A percentile compares a stretch with the other conserved stretches of the same genome.
Evolutionary conservation across 2,329 filamentous ascomycete species (phyloP).

Genomic region (Fusarium pseudograminearum): DNA sequence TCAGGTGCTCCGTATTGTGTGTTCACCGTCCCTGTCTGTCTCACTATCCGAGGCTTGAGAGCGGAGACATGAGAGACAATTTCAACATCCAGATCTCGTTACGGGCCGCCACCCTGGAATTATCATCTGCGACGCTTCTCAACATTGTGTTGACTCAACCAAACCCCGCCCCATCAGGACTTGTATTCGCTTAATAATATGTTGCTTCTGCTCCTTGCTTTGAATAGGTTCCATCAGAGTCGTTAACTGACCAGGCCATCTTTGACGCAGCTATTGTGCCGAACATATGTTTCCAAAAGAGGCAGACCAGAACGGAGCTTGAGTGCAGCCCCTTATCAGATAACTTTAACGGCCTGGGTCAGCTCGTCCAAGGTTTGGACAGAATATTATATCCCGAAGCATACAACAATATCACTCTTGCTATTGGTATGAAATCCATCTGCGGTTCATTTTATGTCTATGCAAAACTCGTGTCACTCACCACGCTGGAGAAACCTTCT

Average conservation of each 20-base stretch:
- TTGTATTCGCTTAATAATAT: slow-evolving; percentile 16
- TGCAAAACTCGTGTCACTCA: neutral
- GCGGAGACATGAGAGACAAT: slow-evolving; percentile 8
- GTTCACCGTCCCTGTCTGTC: slow-evolving; percentile 20
- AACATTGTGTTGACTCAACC: slow-evolving; percentile 30
- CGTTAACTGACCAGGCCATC: neutral
- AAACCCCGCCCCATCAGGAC: slow-evolving; percentile 10
- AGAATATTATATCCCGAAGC: neutral
- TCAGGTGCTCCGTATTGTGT: slow-evolving; percentile 17
- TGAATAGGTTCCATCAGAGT: neutral
- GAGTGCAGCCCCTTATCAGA: neutral
- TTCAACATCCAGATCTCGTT: slow-evolving; percentile 20
- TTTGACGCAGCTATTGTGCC: neutral
- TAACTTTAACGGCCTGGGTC: neutral
- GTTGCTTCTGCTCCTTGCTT: slow-evolving; percentile 22
- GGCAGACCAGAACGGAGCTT: neutral
- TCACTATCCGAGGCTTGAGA: slow-evolving; percentile 11
- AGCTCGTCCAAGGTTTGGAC: too few species aligned
- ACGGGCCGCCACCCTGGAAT: slow-evolving; percentile 32
- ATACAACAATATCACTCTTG: neutral
- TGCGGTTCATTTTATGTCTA: neutral
- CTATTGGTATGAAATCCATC: neutral
- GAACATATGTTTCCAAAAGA: neutral
- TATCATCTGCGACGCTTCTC: slow-evolving; percentile 34
- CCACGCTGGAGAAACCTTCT: neutral